Evolutionary conservation across 2,329 filamentous ascomycete species (phyloP).

Genomic region (Colletotrichum sp.): DNA sequence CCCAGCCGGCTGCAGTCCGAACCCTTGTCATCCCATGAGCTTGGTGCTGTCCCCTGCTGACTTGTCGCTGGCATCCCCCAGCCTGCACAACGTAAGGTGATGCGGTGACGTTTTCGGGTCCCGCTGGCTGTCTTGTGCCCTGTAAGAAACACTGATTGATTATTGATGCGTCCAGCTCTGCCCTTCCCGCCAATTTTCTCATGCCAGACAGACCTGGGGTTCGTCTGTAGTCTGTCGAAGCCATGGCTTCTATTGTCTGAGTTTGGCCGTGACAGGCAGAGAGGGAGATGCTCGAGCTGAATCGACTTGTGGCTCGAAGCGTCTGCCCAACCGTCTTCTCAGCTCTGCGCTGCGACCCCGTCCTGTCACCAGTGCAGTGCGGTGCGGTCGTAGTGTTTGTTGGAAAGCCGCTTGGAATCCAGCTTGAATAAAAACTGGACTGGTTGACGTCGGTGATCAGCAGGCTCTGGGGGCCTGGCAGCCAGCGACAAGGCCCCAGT

Average conservation of each 20-base stretch:
- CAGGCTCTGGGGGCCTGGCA: neutral
- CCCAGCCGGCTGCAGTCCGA: neutral
- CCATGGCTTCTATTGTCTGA: neutral
- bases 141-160: neutral
- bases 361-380: neutral
- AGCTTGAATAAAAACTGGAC: neutral
- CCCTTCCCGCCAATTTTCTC: neutral
- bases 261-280: neutral
- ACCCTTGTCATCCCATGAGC: constrained; percentile 16
- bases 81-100: neutral
- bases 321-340: neutral
- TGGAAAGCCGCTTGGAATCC: neutral
- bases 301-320: neutral
- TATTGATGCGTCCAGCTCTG: neutral
- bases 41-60: constrained; percentile 11
- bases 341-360: neutral
- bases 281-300: neutral
- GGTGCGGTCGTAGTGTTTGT: neutral
- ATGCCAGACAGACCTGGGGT: neutral
- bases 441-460: constrained; percentile 20
- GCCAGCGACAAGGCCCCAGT: neutral
- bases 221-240: neutral
- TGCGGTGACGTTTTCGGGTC: constrained; percentile 12
- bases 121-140: neutral
- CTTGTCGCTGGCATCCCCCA: constrained; percentile 5